A percentile compares a stretch with the other conserved stretches of the same genome.
Conservation (phyloP, 371 early-diverging fungal species). For the Mortierella sp. region DNA sequence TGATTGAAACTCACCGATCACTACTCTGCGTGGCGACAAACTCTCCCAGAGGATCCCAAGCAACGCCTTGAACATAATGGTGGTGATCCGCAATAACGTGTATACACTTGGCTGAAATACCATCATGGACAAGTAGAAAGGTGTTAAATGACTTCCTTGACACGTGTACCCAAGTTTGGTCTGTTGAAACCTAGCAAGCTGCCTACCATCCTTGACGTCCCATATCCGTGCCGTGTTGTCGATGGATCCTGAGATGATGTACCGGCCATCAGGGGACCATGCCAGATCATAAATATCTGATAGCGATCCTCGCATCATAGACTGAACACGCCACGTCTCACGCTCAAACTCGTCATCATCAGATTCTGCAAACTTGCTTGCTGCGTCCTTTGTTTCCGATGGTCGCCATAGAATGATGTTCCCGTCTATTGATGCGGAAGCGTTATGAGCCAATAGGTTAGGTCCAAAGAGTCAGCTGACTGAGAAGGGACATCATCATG, state of each 20-base stretch:
- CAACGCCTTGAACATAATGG: conserved; percentile 96
- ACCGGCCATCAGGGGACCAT: conserved; percentile 93
- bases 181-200: neutral
- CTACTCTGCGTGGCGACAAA: conserved; percentile 93
- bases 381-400: conserved; percentile 64
- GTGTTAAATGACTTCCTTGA: too few species aligned
- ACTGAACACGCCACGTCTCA: conserved; percentile 67
- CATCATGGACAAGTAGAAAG: neutral
- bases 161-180: too few species aligned
- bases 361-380: conserved; percentile 55
- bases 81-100: conserved; percentile 86
- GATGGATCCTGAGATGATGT: conserved; percentile 89
- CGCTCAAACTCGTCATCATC: conserved; percentile 54
- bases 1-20: conserved; percentile 71
- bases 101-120: conserved; percentile 71
- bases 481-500: too few species aligned
- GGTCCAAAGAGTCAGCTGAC: neutral
- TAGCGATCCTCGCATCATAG: conserved; percentile 63
- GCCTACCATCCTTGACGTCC: conserved; percentile 79
- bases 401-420: conserved; percentile 87
- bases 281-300: conserved; percentile 94
- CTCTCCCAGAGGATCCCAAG: conserved; percentile 94
- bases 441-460: neutral
- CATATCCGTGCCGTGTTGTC: conserved; percentile 95
- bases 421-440: conserved; percentile 64